Percentiles rank a stretch among this genome's conserved stretches.
Evolutionary conservation across 2,329 filamentous ascomycete genomes (phyloP).

Genomic region (Leptodontidium sp.): DNA sequence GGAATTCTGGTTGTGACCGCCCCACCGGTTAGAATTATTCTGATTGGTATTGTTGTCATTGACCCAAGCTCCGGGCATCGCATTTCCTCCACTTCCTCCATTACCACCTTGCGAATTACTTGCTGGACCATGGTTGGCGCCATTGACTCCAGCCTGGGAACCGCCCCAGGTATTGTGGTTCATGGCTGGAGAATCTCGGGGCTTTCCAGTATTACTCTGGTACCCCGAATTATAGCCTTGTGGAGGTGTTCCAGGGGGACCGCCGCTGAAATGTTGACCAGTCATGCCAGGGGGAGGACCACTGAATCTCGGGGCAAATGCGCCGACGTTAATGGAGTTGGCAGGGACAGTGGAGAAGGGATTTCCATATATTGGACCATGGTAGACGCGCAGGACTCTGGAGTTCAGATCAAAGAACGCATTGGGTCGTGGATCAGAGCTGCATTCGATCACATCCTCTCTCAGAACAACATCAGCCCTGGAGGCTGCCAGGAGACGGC

Average conservation of each 20-base stretch:
- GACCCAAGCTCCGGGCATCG: constrained; percentile 10
- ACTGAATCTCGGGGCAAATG: constrained; percentile 35
- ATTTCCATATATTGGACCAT: constrained; percentile 64
- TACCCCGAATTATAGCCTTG: not conserved
- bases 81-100: constrained; percentile 15
- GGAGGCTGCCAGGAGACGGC: constrained; percentile 8
- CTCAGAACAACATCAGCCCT: constrained; percentile 55
- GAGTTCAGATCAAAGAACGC: constrained; percentile 64
- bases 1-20: constrained; percentile 7
- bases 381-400: constrained; percentile 63
- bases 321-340: constrained; percentile 50
- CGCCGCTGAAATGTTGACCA: constrained; percentile 8
- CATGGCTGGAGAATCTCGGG: constrained; percentile 11
- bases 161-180: constrained; percentile 10
- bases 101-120: not conserved
- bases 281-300: constrained; percentile 8
- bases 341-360: constrained; percentile 57
- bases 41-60: constrained; percentile 9
- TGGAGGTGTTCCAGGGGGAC: constrained; percentile 22
- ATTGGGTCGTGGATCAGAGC: constrained; percentile 64
- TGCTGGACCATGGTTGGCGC: not conserved
- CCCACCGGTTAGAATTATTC: not conserved
- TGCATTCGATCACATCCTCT: constrained; percentile 62
- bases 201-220: constrained; percentile 18
- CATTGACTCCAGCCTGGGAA: not conserved